Percentiles rank a stretch among this genome's conserved stretches.
phyloP scores from a whole-genome alignment of 257 asterid genomes.

The Oldenlandia corymbosa region DNA sequence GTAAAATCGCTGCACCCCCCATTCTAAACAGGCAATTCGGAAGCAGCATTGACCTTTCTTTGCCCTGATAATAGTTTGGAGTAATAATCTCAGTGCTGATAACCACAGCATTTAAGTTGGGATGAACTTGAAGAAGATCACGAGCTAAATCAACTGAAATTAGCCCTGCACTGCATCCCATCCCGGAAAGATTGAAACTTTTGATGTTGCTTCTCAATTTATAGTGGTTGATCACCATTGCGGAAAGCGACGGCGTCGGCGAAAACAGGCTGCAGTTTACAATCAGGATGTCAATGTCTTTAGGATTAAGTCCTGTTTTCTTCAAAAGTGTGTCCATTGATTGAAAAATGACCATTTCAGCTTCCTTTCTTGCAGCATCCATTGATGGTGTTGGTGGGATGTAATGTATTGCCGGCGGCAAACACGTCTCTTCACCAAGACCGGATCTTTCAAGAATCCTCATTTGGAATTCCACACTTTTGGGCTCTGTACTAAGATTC shows the following conservation, averaged over 20 bases:
- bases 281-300: conserved; percentile 27
- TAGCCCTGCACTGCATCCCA: conserved; percentile 35
- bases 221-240: conserved; percentile 30
- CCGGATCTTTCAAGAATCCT: conserved; percentile 32
- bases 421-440: conserved; percentile 27
- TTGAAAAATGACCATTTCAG: conserved; percentile 25
- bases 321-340: conserved; percentile 17
- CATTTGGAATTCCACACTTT: conserved; percentile 27
- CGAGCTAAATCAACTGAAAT: conserved; percentile 30
- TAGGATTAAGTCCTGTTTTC: conserved; percentile 25
- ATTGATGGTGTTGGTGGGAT: conserved; percentile 26
- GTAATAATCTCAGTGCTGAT: conserved; percentile 31
- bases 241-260: conserved; percentile 27
- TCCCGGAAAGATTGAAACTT: conserved; percentile 29
- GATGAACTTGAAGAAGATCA: conserved; percentile 23
- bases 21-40: conserved; percentile 31
- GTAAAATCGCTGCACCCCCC: conserved; percentile 27
- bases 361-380: conserved; percentile 23
- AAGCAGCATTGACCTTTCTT: conserved; percentile 31
- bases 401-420: conserved; percentile 26
- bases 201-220: conserved; percentile 27
- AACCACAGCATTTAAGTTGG: conserved; percentile 16
- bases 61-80: conserved; percentile 25
- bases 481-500: conserved; percentile 12
- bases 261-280: conserved; percentile 31